phyloP scores from a whole-genome alignment of 116 monocot genomes.

The Trichopus zeylanicus region DNA sequence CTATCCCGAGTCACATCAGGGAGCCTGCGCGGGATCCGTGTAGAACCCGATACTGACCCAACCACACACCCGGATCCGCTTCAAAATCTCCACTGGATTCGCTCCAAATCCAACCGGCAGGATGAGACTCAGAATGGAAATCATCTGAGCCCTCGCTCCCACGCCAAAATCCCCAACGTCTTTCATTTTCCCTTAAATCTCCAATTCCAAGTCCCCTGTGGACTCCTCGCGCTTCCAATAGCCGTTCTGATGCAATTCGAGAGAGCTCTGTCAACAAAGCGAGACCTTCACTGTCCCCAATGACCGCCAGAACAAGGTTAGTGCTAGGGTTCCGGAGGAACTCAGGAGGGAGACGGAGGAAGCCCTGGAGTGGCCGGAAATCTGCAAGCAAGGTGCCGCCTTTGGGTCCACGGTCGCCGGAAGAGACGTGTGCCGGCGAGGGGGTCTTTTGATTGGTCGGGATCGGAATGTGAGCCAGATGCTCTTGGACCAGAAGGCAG shows the following conservation, averaged over 20 bases:
- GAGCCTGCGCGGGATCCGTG: too few species aligned
- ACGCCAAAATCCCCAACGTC: background rate
- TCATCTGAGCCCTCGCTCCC: background rate
- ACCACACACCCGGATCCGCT: background rate
- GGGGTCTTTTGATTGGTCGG: slow-evolving; percentile 31
- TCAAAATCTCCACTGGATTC: background rate
- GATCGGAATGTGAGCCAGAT: slow-evolving; percentile 47
- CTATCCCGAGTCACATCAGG: too few species aligned
- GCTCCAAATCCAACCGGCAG: background rate
- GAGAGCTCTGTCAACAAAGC: background rate
- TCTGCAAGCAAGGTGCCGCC: slow-evolving; percentile 49
- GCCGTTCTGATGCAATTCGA: background rate
- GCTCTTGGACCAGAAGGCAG: slow-evolving; percentile 61
- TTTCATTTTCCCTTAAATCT: background rate
- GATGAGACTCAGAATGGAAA: background rate
- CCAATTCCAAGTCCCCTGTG: background rate
- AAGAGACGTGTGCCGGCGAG: slow-evolving; percentile 28
- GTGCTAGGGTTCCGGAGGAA: slow-evolving; percentile 22
- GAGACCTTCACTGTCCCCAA: background rate
- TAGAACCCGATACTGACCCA: too few species aligned
- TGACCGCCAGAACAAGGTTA: background rate
- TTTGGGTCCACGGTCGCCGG: slow-evolving; percentile 54
- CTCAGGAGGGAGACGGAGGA: slow-evolving; percentile 49
- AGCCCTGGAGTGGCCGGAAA: slow-evolving; percentile 49
- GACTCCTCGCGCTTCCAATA: background rate